phyloP scores from a whole-genome alignment of 1,139 yeast species.

The Debaryomycetaceae sp. region DNA sequence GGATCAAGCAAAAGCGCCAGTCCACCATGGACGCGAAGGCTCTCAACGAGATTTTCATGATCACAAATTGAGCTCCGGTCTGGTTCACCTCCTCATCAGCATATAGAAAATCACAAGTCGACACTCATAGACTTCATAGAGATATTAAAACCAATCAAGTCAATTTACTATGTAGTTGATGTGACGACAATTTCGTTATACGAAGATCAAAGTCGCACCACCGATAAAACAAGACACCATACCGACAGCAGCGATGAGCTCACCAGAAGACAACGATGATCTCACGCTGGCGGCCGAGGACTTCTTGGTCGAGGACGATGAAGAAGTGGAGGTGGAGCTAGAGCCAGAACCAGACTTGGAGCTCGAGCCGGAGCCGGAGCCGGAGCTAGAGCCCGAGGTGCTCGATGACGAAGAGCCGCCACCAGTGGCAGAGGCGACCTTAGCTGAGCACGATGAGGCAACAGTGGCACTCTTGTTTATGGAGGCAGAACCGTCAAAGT shows the following conservation, averaged over 20 bases:
- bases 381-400: conserved; percentile 27
- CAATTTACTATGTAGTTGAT: not conserved
- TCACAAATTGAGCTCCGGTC: too few species aligned
- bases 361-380: conserved; percentile 25
- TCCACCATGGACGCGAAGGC: conserved; percentile 88
- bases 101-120: not conserved
- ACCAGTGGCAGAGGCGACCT: conserved; percentile 17
- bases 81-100: too few species aligned
- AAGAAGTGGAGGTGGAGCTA: conserved; percentile 14
- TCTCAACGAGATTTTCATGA: conserved; percentile 89
- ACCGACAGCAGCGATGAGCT: conserved; percentile 28
- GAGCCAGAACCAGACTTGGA: conserved; percentile 22
- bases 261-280: conserved; percentile 25
- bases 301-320: conserved; percentile 19
- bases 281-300: conserved; percentile 18
- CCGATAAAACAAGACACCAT: conserved; percentile 34
- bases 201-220: conserved; percentile 32
- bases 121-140: conserved; percentile 2
- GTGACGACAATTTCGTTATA: conserved; percentile 13
- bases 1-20: conserved; percentile 85
- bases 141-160: not conserved
- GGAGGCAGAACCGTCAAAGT: conserved; percentile 39
- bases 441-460: conserved; percentile 29
- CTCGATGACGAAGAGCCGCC: conserved; percentile 14
- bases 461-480: conserved; percentile 24